These are phyloP conservation scores for Epithemia pelagica DNA, from an alignment of 108 stramenopile species.

Conservation along the genomic window DNA sequence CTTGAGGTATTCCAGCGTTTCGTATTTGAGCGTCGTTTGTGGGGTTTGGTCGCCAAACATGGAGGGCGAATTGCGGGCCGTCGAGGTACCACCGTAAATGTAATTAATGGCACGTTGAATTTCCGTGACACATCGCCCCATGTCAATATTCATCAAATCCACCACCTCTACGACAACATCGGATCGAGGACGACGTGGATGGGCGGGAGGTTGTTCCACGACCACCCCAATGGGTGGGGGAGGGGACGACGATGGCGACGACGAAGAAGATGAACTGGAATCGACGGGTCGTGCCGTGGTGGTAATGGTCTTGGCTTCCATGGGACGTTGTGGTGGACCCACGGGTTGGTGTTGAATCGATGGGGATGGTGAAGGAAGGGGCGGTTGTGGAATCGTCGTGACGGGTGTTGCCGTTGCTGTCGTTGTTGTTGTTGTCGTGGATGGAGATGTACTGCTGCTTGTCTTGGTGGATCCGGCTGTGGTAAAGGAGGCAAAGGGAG, in stretches of 20 bases:
- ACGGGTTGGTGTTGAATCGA: too few relatives aligned
- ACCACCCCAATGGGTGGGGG: background rate
- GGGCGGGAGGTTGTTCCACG: background rate
- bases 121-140: background rate
- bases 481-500: too few relatives aligned
- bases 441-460: background rate
- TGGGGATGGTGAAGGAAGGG: too few relatives aligned
- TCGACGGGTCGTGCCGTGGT: too few relatives aligned
- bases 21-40: background rate
- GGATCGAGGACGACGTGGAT: background rate
- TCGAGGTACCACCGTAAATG: background rate
- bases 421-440: background rate
- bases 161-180: background rate
- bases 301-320: too few relatives aligned
- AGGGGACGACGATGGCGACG: background rate
- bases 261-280: too few relatives aligned
- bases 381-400: too few relatives aligned
- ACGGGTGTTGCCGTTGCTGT: background rate
- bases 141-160: background rate
- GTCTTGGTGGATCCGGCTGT: too few relatives aligned
- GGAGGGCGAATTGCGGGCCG: background rate
- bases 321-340: too few relatives aligned
- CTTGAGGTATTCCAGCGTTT: constrained; percentile 1
- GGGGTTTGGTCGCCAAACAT: too few relatives aligned
- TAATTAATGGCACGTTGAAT: background rate